Evolutionary conservation across 1,284 basidiomycete genomes (phyloP).

Genomic region (Apiotrichum laibachii): DNA sequence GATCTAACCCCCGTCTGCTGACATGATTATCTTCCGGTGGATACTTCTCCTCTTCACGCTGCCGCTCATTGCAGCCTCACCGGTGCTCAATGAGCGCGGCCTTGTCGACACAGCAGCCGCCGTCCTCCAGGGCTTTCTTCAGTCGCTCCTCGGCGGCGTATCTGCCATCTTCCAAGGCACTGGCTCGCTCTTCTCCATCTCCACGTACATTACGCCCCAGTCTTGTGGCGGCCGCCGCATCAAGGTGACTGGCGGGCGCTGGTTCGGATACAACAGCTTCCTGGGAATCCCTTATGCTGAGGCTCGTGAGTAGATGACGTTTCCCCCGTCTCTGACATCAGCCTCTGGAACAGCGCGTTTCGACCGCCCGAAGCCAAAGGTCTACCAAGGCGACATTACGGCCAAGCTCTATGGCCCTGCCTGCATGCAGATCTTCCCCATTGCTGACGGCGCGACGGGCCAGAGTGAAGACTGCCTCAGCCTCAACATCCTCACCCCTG

Average conservation of each 20-base stretch:
- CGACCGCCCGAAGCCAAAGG: slow-evolving; percentile 27
- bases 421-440: slow-evolving; percentile 34
- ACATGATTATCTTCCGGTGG: too few species aligned
- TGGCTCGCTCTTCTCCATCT: too few species aligned
- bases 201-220: too few species aligned
- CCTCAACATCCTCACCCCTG: slow-evolving; percentile 47
- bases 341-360: slow-evolving; percentile 46
- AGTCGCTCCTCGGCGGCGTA: too few species aligned
- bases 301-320: slow-evolving; percentile 8
- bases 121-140: too few species aligned
- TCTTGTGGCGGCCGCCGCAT: background rate
- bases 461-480: slow-evolving; percentile 51
- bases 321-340: background rate
- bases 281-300: slow-evolving; percentile 15
- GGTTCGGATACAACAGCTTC: slow-evolving; percentile 7
- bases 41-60: too few species aligned
- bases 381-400: slow-evolving; percentile 31
- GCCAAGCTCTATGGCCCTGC: slow-evolving; percentile 30
- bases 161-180: too few species aligned
- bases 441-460: slow-evolving; percentile 20
- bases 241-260: slow-evolving; percentile 2
- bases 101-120: too few species aligned
- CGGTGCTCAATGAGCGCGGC: too few species aligned
- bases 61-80: too few species aligned
- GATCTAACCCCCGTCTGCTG: too few species aligned